Conservation (phyloP, 2,329 filamentous ascomycete species). For the Xylaria sp. region DNA sequence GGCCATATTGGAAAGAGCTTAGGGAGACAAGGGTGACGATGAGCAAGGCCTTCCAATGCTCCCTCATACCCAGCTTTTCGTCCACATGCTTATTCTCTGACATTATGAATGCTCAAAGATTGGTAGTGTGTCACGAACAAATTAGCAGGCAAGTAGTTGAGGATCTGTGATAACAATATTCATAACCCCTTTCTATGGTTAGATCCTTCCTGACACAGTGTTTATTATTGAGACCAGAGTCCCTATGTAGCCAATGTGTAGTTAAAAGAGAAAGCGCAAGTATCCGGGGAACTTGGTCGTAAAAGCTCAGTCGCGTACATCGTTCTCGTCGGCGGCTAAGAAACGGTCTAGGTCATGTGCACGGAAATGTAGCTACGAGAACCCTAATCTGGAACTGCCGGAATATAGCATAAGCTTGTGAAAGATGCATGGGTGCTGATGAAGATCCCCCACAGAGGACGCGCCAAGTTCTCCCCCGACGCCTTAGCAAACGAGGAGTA, state of each 20-base stretch:
- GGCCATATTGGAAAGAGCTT: constrained; percentile 50
- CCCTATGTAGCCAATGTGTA: neutral
- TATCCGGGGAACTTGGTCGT: neutral
- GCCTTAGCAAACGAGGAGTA: neutral
- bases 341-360: neutral
- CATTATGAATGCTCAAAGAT: constrained; percentile 32
- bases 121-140: neutral
- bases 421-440: constrained; percentile 11
- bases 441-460: constrained; percentile 19
- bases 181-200: neutral
- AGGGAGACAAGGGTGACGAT: constrained; percentile 47
- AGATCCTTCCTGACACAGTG: neutral
- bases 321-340: neutral
- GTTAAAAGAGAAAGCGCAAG: neutral
- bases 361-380: neutral
- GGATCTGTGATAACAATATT: neutral
- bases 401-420: constrained; percentile 10
- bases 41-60: constrained; percentile 47
- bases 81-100: constrained; percentile 36
- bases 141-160: neutral
- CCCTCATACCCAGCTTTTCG: constrained; percentile 38
- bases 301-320: neutral
- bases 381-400: constrained; percentile 30
- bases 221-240: neutral
- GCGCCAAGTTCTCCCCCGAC: constrained; percentile 18